Evolutionary conservation across 352 stramenopile species (phyloP), one percentile per base, ranked within the genome.

Genomic region (Phytophthora tentaculata): DNA sequence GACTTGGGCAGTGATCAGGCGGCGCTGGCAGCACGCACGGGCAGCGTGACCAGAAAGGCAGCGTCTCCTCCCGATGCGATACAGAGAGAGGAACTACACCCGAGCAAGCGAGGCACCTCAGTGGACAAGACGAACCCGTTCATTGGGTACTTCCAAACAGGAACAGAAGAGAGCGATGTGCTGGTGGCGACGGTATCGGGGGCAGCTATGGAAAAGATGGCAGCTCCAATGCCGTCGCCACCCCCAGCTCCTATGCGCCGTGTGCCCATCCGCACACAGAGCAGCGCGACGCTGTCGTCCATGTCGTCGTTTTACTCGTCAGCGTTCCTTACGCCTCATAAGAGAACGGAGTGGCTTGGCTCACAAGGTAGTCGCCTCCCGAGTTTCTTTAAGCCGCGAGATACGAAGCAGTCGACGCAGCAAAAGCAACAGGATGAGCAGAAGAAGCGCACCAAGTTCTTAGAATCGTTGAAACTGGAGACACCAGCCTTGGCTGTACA

Each of bases 41-140:
- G 43, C 48, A 47, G 53, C 56, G 75, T 16, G 47, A 60, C n/a
- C 16, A 58, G n/a, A 37, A 64, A 50, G 23, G 32, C 16, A 16
- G 28, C 19, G 17, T 13, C 20, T 2, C 1, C 52, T 4, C 19
- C 52, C 17, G 20, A 53, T 19, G 17, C 37, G 29, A 9, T 28
- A 22, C 41, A 59, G 5, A 29, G 69, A 39, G 61, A 79, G 5
- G 64, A 85, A 12, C 45, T 65, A 41, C 69, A 88, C 16, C 37
- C 74, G 10, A 69, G 63, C 44, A 86, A 80, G 51, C 71, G 83
- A 41, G 77, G 76, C 10, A 82, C 69, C 17, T 78, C 77, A 16
- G 85, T 95, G 16, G 83, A 95, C 77, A 95, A 95, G 77, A 92
- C 77, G 37, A 95, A 95, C 56, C 87, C 87, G 20, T 95, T 95